These are phyloP conservation scores for Pyricularia sp. DNA, from an alignment of 2,329 filamentous ascomycete genomes.

Conservation along the genomic window DNA sequence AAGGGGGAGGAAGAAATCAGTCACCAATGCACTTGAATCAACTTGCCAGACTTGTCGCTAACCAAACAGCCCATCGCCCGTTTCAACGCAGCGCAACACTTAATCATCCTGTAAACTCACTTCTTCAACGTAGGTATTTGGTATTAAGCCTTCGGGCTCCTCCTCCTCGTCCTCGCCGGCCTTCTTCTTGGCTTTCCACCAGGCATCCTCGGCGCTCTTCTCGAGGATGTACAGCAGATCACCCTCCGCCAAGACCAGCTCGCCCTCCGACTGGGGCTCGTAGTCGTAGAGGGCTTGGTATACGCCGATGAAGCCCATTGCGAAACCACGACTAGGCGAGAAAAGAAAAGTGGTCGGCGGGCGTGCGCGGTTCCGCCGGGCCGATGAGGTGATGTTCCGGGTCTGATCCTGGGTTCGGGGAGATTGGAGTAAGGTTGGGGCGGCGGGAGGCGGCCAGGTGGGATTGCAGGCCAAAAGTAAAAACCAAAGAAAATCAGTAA, in stretches of 20 bases:
- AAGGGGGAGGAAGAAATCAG: background rate
- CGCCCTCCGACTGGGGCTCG: slow-evolving; percentile 14
- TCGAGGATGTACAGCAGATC: slow-evolving; percentile 14
- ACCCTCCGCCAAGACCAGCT: slow-evolving; percentile 14
- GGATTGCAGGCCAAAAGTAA: background rate
- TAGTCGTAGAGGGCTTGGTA: slow-evolving; percentile 17
- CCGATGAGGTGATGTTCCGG: background rate
- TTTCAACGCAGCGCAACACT: background rate
- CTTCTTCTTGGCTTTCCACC: slow-evolving; percentile 96
- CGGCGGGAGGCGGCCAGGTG: too few species aligned
- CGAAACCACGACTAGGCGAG: background rate
- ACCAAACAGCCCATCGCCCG: background rate
- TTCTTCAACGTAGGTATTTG: slow-evolving; percentile 92
- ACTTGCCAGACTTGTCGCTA: background rate
- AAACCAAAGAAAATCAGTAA: background rate
- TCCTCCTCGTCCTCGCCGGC: slow-evolving; percentile 77
- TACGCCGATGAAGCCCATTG: slow-evolving; percentile 15
- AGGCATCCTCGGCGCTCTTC: slow-evolving; percentile 68
- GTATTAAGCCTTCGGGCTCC: slow-evolving; percentile 81
- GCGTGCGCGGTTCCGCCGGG: background rate
- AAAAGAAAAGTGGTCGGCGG: background rate
- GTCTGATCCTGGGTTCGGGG: background rate
- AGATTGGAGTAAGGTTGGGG: background rate
- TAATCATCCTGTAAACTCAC: slow-evolving; percentile 39
- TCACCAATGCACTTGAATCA: background rate